Evolutionary conservation across 768 basidiomycete genomes (phyloP), one percentile per base, ranked within the genome.

Genomic region (Russula vinacea): DNA sequence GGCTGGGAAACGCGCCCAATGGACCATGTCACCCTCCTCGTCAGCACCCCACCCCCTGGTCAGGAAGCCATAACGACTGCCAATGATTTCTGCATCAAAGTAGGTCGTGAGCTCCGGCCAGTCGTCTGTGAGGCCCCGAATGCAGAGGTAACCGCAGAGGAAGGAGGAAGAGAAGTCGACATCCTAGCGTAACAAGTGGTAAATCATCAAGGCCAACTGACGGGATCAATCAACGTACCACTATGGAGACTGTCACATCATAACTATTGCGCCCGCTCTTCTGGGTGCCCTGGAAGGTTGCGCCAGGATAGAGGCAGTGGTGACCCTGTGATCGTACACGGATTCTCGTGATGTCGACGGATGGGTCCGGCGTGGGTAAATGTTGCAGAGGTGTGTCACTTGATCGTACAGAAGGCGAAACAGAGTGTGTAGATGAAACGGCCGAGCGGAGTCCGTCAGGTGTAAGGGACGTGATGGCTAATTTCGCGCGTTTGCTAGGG

Each of bases 101-200:
- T 94, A 97, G 2, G 95, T 98, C 6, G 94, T 97, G 47, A 98
- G 83, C 74, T 95, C 91, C 17, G 95, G 95, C 84, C 92, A 94
- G 71, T 96, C 90, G 69, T 95, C 87, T 45, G 95, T 98, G 56
- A 98, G 78, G 33, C 93, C 92, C 19, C 89, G 88, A 73, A 98
- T 98, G 64, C 90, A 87, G 45, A 98, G 86, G 74, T 95, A 96
- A 24, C 96, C 96, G 69, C 89, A 93, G 17, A 98, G 80, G 66
- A 86, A 89, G 0, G 94, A 94, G 16, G 87, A 84, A 3, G 86
- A 76, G 70, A 97, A 89, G 74, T 96, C 90, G 70, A 97, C 92
- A 68, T 96, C 92, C 93, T 94, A 71, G 26, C 49, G 50, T 19
- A 53, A 64, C 16, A 62, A 17, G 13, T 35, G 54, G 37, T 39